Base-by-base conservation (phyloP, 495 filamentous ascomycete genomes). In the Penicillium cinerascens region DNA sequence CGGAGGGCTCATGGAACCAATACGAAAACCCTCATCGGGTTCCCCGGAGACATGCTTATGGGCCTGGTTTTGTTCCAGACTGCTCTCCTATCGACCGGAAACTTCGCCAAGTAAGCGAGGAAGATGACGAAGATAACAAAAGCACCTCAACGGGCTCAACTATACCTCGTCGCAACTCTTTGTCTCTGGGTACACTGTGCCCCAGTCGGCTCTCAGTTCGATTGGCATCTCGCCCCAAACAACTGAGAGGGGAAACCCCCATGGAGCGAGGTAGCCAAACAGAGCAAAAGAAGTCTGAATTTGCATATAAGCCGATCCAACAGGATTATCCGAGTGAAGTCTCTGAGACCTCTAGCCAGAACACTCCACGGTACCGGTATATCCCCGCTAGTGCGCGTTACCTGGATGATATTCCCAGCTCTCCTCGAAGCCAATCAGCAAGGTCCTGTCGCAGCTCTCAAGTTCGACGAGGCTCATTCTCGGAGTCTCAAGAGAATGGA, bases 1-100 rank as follows among this genome's bases (percentile, higher is more conserved):
- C 70, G 23, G 64, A 69, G n/a, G 71, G 70, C 3, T 68, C 71
- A 44, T 76, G 71, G 73, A 72, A 63, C 17, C 71, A 74, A 49
- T 64, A 64, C 44, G 54, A 72, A 10, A 71, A 68, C 29, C 68
- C 68, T n/a, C 63, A 66, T 58, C 58, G 51, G 13, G 40, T 49
- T 9, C 58, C 48, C 26, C 51, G 55, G 10, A 59, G 48, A 33
- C 51, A 52, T 29, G n/a, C 35, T 1, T 67, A 70, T 15, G 66
- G 68, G 15, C 66, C 64, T 0, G 69, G 66, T 18, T 66, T 60
- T 39, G 57, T 69, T 0, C 62, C 65, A 13, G 60, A 64, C 22
- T 35, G 25, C 16, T 50, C 40, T 9, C 63, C 59, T 9, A 52
- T 59, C 18, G 51, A 61, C 6, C 47, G 38, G 18, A 44, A 8